These are phyloP conservation scores for Hirsutella minnesotensis DNA, from an alignment of 2,329 filamentous ascomycete genomes.

Conservation along the genomic window DNA sequence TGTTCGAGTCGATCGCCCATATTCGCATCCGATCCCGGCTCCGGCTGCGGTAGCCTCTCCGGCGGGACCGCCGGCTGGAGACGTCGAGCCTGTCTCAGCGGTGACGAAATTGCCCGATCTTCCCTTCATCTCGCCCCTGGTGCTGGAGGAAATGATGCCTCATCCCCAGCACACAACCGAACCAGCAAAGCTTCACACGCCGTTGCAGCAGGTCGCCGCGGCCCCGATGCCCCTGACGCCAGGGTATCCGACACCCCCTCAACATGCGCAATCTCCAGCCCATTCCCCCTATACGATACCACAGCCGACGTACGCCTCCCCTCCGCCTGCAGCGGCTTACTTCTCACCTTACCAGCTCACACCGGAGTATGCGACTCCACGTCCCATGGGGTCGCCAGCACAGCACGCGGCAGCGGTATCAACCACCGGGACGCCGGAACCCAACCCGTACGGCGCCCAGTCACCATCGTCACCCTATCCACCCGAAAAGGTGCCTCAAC, in stretches of 20 bases:
- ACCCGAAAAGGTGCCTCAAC: background rate
- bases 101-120: background rate
- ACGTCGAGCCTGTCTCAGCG: too few relatives aligned
- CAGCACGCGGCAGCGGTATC: background rate
- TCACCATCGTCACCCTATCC: background rate
- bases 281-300: conserved; percentile 1
- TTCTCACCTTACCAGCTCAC: conserved; percentile 2
- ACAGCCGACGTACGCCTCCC: conserved; percentile 7
- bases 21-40: too few relatives aligned
- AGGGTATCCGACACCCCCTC: too few relatives aligned
- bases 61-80: too few relatives aligned
- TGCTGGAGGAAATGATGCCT: too few relatives aligned
- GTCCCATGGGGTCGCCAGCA: background rate
- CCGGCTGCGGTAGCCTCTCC: too few relatives aligned
- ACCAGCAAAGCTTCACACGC: too few relatives aligned
- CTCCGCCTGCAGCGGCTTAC: background rate
- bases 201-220: too few relatives aligned
- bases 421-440: background rate
- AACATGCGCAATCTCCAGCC: background rate
- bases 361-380: background rate
- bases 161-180: too few relatives aligned
- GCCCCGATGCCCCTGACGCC: too few relatives aligned
- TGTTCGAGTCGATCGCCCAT: too few relatives aligned
- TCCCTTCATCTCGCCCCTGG: too few relatives aligned
- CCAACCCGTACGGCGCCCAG: background rate